These are phyloP conservation scores for Cercospora sp. DNA, from an alignment of 2,329 filamentous ascomycete species.

Conservation along the genomic window DNA sequence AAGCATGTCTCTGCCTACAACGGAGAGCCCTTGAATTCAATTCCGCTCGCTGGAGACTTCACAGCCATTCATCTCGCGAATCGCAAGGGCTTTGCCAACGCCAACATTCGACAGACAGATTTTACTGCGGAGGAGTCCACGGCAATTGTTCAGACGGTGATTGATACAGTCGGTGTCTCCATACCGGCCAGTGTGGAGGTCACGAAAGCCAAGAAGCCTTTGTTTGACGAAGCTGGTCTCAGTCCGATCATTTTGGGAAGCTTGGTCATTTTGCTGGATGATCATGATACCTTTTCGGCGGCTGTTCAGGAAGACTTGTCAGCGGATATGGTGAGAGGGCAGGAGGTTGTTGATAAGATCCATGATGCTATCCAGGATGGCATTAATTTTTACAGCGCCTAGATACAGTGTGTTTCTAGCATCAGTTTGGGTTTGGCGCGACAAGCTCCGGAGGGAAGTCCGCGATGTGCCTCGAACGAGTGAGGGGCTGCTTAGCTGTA, in stretches of 20 bases:
- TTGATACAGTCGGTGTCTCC: constrained; percentile 24
- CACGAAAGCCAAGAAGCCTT: constrained; percentile 25
- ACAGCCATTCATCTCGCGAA: constrained; percentile 29
- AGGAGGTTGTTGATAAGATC: constrained; percentile 19
- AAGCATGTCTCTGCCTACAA: constrained; percentile 20
- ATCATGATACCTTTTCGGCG: constrained; percentile 21
- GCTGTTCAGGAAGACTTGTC: constrained; percentile 16
- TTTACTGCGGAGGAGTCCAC: constrained; percentile 25
- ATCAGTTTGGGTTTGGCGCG: neutral
- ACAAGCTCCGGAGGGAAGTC: neutral
- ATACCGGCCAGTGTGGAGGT: constrained; percentile 26
- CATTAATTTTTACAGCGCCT: constrained; percentile 18
- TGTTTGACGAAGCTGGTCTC: constrained; percentile 21
- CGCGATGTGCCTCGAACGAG: neutral
- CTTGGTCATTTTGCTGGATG: constrained; percentile 25
- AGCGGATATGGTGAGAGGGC: constrained; percentile 14
- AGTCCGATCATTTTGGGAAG: constrained; percentile 22
- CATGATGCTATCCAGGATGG: constrained; percentile 20
- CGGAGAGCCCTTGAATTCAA: constrained; percentile 14
- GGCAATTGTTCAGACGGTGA: constrained; percentile 25
- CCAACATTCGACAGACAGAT: constrained; percentile 21
- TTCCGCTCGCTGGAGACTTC: constrained; percentile 24
- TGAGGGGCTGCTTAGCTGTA: neutral
- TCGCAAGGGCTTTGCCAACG: constrained; percentile 28
- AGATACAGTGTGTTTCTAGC: neutral